A percentile compares a stretch with the other conserved stretches of the same genome.
Conservation (phyloP, 2,329 filamentous ascomycete species). For the Venturia carpophila region DNA sequence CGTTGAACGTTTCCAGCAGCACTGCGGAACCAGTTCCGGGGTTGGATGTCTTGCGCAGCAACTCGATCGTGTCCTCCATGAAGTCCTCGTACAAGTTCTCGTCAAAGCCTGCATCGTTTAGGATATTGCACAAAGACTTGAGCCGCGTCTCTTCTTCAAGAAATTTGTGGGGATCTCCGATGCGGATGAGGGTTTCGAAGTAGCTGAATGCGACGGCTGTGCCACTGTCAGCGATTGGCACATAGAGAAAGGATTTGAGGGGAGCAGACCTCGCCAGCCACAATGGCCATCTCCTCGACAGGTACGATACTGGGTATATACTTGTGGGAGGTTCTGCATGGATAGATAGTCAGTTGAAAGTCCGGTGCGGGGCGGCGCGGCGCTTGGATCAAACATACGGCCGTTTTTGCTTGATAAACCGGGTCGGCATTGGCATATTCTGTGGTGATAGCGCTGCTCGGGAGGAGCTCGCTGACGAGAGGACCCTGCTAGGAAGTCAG, state of each 20-base stretch:
- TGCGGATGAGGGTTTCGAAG: constrained; percentile 73
- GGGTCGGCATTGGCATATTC: constrained; percentile 87
- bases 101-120: constrained; percentile 61
- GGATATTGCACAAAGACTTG: constrained; percentile 59
- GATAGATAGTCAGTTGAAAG: constrained; percentile 7
- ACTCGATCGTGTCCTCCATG: constrained; percentile 61
- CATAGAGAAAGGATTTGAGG: background rate
- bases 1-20: constrained; percentile 66
- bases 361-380: background rate
- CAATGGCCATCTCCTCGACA: constrained; percentile 92
- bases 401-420: constrained; percentile 77
- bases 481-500: constrained; percentile 54
- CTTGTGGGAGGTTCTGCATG: constrained; percentile 64
- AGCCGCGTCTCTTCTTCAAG: constrained; percentile 66
- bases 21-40: constrained; percentile 53
- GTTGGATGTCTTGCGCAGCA: constrained; percentile 57
- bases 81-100: constrained; percentile 74
- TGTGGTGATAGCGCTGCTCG: constrained; percentile 67
- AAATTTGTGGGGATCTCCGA: constrained; percentile 56
- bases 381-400: constrained; percentile 47
- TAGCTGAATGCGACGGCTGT: constrained; percentile 87
- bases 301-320: constrained; percentile 79
- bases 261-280: constrained; percentile 76
- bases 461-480: constrained; percentile 68
- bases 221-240: constrained; percentile 5